Evolutionary conservation across 2,329 filamentous ascomycete species (phyloP).

Genomic region (Xylariaceae sp.): DNA sequence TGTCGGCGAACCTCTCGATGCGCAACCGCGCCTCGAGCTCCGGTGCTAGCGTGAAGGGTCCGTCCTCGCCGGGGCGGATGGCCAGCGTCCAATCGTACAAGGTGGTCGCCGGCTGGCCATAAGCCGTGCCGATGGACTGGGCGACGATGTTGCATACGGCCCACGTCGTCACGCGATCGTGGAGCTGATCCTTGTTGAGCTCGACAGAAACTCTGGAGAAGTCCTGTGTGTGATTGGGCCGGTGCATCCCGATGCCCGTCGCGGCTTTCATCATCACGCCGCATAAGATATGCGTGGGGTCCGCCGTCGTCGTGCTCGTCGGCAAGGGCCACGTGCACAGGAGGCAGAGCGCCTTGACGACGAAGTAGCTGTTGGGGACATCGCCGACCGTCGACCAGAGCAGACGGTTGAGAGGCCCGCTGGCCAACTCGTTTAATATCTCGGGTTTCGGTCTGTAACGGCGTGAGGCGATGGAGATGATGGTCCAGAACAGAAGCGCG

Average conservation of each 20-base stretch:
- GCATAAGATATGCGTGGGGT: slow-evolving; percentile 75
- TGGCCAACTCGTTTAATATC: slow-evolving; percentile 61
- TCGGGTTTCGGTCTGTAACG: slow-evolving; percentile 60
- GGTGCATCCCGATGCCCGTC: slow-evolving; percentile 75
- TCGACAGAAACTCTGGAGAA: slow-evolving; percentile 72
- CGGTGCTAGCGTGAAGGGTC: slow-evolving; percentile 51
- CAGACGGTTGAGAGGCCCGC: slow-evolving; percentile 60
- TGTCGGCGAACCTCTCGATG: slow-evolving; percentile 71
- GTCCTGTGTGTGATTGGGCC: slow-evolving; percentile 76
- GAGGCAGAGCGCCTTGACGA: slow-evolving; percentile 75
- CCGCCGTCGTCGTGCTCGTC: slow-evolving; percentile 72
- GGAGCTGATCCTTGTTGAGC: slow-evolving; percentile 71
- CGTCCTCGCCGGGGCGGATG: slow-evolving; percentile 53
- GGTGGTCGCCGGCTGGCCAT: slow-evolving; percentile 74
- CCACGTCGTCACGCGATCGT: slow-evolving; percentile 76
- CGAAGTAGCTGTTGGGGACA: slow-evolving; percentile 72
- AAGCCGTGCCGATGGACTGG: slow-evolving; percentile 75
- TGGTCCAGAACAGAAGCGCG: slow-evolving; percentile 79
- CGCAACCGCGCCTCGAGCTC: slow-evolving; percentile 64
- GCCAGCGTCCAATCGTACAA: slow-evolving; percentile 71
- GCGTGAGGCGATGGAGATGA: slow-evolving; percentile 68
- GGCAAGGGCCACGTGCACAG: slow-evolving; percentile 79
- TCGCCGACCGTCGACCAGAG: slow-evolving; percentile 73
- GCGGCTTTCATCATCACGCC: slow-evolving; percentile 85
- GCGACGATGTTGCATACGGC: slow-evolving; percentile 81